Conservation (phyloP, 306 rosid species). For the Acacia crassicarpa region DNA sequence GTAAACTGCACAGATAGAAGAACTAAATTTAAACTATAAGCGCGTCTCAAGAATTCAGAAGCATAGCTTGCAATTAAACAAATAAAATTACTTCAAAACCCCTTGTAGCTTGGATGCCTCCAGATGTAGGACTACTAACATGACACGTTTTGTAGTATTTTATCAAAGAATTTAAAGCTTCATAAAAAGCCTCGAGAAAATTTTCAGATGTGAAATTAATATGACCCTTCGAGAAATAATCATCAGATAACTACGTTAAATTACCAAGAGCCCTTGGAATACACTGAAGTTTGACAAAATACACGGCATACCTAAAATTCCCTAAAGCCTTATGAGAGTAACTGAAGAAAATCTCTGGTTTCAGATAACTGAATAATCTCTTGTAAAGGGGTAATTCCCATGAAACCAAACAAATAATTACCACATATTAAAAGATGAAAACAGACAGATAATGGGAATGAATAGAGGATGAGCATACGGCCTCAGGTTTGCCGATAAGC, state of each 20-base stretch:
- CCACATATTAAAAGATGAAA: background rate
- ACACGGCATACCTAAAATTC: background rate
- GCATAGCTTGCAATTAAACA: background rate
- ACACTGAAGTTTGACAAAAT: background rate
- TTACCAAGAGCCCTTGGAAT: background rate
- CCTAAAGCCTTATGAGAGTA: background rate
- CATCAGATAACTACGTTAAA: background rate
- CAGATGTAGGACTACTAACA: background rate
- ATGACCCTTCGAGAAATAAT: background rate
- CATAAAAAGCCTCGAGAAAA: background rate
- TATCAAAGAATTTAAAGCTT: background rate
- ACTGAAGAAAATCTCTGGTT: background rate
- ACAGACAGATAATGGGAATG: background rate
- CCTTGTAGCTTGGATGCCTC: background rate
- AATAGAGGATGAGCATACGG: conserved; percentile 40
- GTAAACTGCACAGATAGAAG: background rate
- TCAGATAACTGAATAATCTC: background rate
- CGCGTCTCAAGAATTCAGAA: background rate
- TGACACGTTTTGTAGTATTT: background rate
- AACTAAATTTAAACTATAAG: background rate
- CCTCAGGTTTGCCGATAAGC: conserved; percentile 74
- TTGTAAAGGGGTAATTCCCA: background rate
- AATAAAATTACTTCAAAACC: background rate
- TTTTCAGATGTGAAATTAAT: background rate
- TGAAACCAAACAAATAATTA: background rate